Evolutionary conservation across 331 rosid genomes (phyloP).

Genomic region (Ulmus americana): DNA sequence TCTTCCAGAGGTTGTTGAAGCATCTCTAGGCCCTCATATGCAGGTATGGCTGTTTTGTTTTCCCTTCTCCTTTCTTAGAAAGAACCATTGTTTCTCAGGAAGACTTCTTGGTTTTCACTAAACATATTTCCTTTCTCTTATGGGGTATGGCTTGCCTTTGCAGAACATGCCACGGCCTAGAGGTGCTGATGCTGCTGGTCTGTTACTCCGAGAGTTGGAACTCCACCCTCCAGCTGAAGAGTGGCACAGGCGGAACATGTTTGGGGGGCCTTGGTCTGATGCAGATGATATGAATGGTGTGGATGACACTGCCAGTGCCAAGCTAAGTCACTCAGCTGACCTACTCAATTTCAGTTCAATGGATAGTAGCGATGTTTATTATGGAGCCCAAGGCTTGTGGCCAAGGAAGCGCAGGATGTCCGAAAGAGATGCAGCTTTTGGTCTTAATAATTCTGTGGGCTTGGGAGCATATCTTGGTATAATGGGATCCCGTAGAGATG

Average conservation of each 20-base stretch:
- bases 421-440: conserved; percentile 99
- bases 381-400: conserved; percentile 74
- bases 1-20: conserved; percentile 92
- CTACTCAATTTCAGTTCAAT: conserved; percentile 49
- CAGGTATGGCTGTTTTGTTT: conserved; percentile 44
- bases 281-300: conserved; percentile 48
- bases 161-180: conserved; percentile 96
- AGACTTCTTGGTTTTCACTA: neutral
- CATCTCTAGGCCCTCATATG: conserved; percentile 92
- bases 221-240: conserved; percentile 99
- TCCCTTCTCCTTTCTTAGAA: conserved; percentile 1
- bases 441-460: conserved; percentile 90
- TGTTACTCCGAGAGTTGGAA: conserved; percentile 85
- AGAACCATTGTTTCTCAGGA: conserved; percentile 1
- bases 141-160: neutral
- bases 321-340: conserved; percentile 46
- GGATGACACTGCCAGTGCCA: conserved; percentile 63
- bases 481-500: conserved; percentile 99
- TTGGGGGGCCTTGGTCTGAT: conserved; percentile 85
- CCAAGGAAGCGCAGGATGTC: conserved; percentile 98
- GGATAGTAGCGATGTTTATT: conserved; percentile 53
- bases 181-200: conserved; percentile 95
- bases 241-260: conserved; percentile 87
- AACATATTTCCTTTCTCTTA: conserved; percentile 4
- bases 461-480: conserved; percentile 94